phyloP scores from a whole-genome alignment of 2,329 filamentous ascomycete species.

The Trichoderma arundinaceum region DNA sequence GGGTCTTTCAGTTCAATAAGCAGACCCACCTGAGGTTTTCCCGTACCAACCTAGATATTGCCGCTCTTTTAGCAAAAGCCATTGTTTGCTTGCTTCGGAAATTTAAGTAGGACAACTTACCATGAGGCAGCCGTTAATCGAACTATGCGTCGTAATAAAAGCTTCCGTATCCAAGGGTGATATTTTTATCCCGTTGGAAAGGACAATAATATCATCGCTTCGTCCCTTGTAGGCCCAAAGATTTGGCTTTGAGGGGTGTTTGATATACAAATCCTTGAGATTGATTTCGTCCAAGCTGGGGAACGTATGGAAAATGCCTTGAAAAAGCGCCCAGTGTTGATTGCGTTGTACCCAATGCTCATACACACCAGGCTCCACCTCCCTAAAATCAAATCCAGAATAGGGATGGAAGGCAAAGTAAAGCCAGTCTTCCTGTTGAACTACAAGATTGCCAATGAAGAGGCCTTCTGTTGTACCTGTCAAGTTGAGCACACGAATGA shows the following conservation, averaged over 20 bases:
- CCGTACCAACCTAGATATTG: neutral
- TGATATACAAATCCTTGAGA: neutral
- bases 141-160: no score
- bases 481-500: constrained; percentile 39
- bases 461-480: constrained; percentile 45
- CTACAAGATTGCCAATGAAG: constrained; percentile 45
- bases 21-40: neutral
- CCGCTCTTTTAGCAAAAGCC: neutral
- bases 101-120: neutral
- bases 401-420: neutral
- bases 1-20: neutral
- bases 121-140: neutral
- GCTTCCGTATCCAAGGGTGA: neutral
- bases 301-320: neutral
- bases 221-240: neutral
- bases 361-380: neutral
- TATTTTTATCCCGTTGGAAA: neutral
- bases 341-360: neutral
- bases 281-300: neutral
- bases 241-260: neutral
- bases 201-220: neutral
- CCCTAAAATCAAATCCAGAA: neutral
- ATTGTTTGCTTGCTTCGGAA: no score
- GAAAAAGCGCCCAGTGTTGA: neutral
- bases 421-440: neutral